Base-by-base conservation (phyloP, 1,284 basidiomycete species). In the Boletus semigastroideus region DNA sequence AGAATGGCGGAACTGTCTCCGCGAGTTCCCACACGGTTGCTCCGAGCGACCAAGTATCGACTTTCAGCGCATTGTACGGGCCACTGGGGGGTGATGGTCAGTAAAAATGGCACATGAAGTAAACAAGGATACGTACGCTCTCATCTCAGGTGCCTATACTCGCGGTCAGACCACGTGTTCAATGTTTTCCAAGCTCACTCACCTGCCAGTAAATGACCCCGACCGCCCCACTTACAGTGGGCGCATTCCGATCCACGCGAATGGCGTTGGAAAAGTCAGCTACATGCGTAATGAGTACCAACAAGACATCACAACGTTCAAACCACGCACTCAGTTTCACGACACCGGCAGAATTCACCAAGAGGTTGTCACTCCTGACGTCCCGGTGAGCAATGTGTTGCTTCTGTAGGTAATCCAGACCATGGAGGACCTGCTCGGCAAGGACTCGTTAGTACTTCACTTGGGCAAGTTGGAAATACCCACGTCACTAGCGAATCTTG, bases 1-100 rank as follows among this genome's bases (percentile, higher is more conserved):
- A 74, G 63, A 91, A 92, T 0, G 89, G 89, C 9, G 89, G 89
- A 49, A 80, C 74, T 16, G 82, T 78, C 63, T 90, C 78, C 0
- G 86, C 85, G 67, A 88, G 78, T 65, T 92, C 89, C 89, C 89
- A 91, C 0, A 87, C 76, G 0, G 89, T 92, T 2, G 89, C 89
- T 3, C 89, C 89, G 14, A 90, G 72, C 1, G 88, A 90, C 87
- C 88, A 91, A 2, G 87, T 76, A 56, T 91, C 89, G 44, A 89
- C 82, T 65, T 86, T 86, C 44, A 89, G 76, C 2, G 83, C 79
- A 58, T 91, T 77, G 60, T 91, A 91, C 0, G 80, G 72, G 11
- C 85, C 83, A 48, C 84, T 86, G 52, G 8, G 47, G 45, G 19
- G 40, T 0, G 31, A 42, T 36, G 34, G 28, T 50, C 37, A 55